phyloP scores from a whole-genome alignment of 2,329 filamentous ascomycete species.

The Fusarium humuli region DNA sequence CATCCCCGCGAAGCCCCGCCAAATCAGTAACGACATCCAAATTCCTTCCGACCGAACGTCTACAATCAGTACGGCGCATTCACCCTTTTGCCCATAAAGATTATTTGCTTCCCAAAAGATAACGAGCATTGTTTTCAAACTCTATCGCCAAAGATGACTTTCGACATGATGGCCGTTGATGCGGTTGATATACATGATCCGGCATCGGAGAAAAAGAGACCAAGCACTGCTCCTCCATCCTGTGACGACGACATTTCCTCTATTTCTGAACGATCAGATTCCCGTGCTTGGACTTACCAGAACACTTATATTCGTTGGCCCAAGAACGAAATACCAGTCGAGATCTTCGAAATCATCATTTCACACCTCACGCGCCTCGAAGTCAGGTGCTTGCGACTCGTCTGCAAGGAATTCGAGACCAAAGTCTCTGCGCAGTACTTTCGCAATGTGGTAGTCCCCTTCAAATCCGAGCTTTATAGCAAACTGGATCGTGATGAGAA shows the following conservation, averaged over 20 bases:
- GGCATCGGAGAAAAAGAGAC: slow-evolving; percentile 18
- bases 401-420: slow-evolving; percentile 67
- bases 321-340: slow-evolving; percentile 62
- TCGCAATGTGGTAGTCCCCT: slow-evolving; percentile 72
- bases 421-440: slow-evolving; percentile 70
- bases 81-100: not conserved
- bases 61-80: slow-evolving; percentile 5
- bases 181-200: not conserved
- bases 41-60: slow-evolving; percentile 35
- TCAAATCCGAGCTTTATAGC: slow-evolving; percentile 72
- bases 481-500: slow-evolving; percentile 41
- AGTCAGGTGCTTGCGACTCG: slow-evolving; percentile 70
- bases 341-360: slow-evolving; percentile 71
- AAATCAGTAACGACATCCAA: slow-evolving; percentile 23
- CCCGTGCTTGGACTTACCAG: slow-evolving; percentile 4
- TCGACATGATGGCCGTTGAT: not conserved
- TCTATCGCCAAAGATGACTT: not conserved
- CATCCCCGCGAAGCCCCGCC: slow-evolving; percentile 29
- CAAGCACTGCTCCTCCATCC: slow-evolving; percentile 36
- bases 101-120: not conserved
- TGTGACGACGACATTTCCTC: slow-evolving; percentile 29
- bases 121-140: not conserved
- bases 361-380: slow-evolving; percentile 66
- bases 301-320: slow-evolving; percentile 47
- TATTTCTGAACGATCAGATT: slow-evolving; percentile 11